Conservation (phyloP, 108 stramenopile genomes). For the Poteriospumella lacustris region DNA sequence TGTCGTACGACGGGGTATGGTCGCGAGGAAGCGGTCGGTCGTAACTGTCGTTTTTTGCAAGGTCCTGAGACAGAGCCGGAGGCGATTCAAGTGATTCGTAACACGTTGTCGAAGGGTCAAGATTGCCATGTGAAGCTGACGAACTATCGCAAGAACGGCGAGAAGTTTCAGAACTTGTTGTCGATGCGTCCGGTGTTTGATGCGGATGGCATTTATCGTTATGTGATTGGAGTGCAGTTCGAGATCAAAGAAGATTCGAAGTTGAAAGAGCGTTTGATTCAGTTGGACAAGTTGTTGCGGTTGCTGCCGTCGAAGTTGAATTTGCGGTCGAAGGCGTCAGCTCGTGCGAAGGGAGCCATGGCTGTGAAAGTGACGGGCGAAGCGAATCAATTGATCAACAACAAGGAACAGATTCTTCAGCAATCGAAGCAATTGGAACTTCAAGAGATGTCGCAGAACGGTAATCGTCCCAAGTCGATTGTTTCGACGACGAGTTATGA, state of each 20-base stretch:
- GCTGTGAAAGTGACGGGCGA: constrained; percentile 36
- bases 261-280: constrained; percentile 35
- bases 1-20: constrained; percentile 37
- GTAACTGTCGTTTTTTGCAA: constrained; percentile 39
- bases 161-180: constrained; percentile 45
- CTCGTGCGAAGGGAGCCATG: constrained; percentile 36
- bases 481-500: constrained; percentile 32
- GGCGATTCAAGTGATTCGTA: constrained; percentile 41
- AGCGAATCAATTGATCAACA: constrained; percentile 35
- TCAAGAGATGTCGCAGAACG: constrained; percentile 21
- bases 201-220: constrained; percentile 37
- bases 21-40: constrained; percentile 45
- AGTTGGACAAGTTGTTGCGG: constrained; percentile 44
- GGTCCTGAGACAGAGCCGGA: constrained; percentile 42
- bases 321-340: constrained; percentile 41
- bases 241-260: constrained; percentile 36
- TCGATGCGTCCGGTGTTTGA: constrained; percentile 45
- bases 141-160: too few species aligned
- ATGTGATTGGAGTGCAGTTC: constrained; percentile 48
- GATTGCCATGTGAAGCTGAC: constrained; percentile 49
- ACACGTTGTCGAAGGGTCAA: constrained; percentile 45
- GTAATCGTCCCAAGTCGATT: constrained; percentile 32
- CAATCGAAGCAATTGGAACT: constrained; percentile 30
- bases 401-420: background rate
- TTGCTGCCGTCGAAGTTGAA: constrained; percentile 31